A percentile compares a stretch with the other conserved stretches of the same genome.
These are phyloP conservation scores for Pyropia haitanensis DNA, from an alignment of 23 red algal genomes.

Conservation along the genomic window DNA sequence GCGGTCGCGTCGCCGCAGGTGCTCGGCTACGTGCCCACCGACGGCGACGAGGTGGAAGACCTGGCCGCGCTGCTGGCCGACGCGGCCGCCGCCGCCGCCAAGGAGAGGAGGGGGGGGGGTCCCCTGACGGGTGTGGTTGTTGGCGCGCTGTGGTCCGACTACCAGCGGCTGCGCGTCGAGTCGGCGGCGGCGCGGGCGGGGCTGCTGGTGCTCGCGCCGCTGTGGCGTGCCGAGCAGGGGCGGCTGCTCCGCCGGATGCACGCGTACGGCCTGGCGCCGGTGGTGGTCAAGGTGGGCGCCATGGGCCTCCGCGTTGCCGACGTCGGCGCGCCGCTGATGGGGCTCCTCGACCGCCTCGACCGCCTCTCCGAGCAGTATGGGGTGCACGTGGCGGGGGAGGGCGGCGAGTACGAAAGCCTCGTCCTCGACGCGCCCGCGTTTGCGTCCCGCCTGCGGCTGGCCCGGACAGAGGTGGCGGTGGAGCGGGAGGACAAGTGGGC, in stretches of 20 bases:
- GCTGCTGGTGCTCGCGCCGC: conserved; percentile 50
- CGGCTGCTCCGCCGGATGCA: conserved; percentile 73
- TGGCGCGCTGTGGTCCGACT: conserved; percentile 92
- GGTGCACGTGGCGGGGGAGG: conserved; percentile 82
- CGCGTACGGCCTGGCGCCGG: conserved; percentile 51
- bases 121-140: conserved; percentile 48
- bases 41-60: conserved; percentile 74
- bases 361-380: conserved; percentile 71
- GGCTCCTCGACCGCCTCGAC: conserved; percentile 36
- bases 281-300: conserved; percentile 87
- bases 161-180: conserved; percentile 91
- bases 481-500: conserved; percentile 28
- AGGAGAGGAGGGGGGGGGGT: no score
- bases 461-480: conserved; percentile 10
- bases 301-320: conserved; percentile 53
- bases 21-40: conserved; percentile 25
- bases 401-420: conserved; percentile 93
- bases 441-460: conserved; percentile 35
- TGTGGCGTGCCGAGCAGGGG: conserved; percentile 70
- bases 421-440: conserved; percentile 77
- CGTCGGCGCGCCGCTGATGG: conserved; percentile 45
- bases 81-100: conserved; percentile 23
- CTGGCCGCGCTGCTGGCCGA: conserved; percentile 37
- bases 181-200: conserved; percentile 30
- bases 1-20: background rate